A percentile compares a stretch with the other conserved stretches of the same genome.
Evolutionary conservation across 179 eudicot species (phyloP).

Genomic region (Spergularia azorica): DNA sequence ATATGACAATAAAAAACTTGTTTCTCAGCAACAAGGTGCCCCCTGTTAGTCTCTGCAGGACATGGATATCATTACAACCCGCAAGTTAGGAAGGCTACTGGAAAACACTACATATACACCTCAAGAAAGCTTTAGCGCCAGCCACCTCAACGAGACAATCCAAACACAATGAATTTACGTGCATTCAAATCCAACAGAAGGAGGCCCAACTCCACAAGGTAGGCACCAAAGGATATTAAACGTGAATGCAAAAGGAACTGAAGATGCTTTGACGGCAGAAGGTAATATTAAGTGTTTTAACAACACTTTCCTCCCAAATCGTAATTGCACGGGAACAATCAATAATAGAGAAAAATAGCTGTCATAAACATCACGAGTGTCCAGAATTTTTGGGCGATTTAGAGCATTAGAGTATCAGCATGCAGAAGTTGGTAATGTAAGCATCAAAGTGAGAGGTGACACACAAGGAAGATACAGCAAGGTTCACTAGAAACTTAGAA

Average conservation of each 20-base stretch:
- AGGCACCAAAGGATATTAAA: neutral
- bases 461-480: too few species aligned
- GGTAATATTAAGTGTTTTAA: neutral
- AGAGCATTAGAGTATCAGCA: too few species aligned
- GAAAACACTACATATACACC: neutral
- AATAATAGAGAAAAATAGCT: neutral
- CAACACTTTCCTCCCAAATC: neutral
- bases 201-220: neutral
- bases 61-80: constrained; percentile 10
- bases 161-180: neutral
- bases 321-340: neutral
- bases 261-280: neutral
- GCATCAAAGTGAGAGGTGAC: too few species aligned
- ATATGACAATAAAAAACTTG: constrained; percentile 84
- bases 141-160: neutral
- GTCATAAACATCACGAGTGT: neutral
- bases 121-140: neutral
- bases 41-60: constrained; percentile 80
- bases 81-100: neutral
- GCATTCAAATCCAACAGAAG: neutral
- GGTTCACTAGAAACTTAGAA: too few species aligned
- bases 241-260: neutral
- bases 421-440: too few species aligned
- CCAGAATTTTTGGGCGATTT: neutral
- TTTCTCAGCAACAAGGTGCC: constrained; percentile 87